Conservation (phyloP, 345 rosid genomes). For the Brassica napus region Da-Ae NC_063436.1:21340501-21341000, state of each 20-base stretch:
- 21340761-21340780: background rate
- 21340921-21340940: conserved; percentile 69
- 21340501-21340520: no score
- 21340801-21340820: background rate
- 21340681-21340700: background rate
- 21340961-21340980: conserved; percentile 42
- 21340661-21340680: background rate
- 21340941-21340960: conserved; percentile 62
- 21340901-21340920: conserved; percentile 75
- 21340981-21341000: conserved; percentile 57
- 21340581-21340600: background rate
- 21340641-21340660: background rate
- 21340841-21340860: background rate
- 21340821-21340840: background rate
- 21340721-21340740: background rate
- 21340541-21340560: background rate
- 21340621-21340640: background rate
- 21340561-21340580: background rate
- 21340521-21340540: background rate
- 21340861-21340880: conserved; percentile 60
- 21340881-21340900: conserved; percentile 67
- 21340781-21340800: background rate
- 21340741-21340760: background rate
- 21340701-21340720: background rate
- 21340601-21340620: background rate